Percentiles rank a stretch among this genome's conserved stretches.
phyloP scores from a whole-genome alignment of 108 stramenopile species.

The Skeletonema marinoi region DNA sequence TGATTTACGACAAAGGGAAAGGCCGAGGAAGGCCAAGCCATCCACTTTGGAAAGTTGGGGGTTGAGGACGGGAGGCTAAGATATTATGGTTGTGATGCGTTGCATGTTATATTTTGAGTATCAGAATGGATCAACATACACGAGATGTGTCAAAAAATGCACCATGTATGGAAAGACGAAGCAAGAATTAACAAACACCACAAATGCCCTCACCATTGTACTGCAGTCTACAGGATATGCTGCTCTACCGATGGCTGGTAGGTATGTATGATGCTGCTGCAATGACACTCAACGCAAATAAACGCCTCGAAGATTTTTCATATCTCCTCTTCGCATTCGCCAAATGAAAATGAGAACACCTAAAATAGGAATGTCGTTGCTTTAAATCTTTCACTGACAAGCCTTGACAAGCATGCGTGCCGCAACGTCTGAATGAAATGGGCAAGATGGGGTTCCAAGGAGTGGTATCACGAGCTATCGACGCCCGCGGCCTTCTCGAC shows the following conservation, averaged over 20 bases:
- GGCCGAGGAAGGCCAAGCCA: slow-evolving; percentile 87
- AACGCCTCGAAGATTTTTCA: too few relatives aligned
- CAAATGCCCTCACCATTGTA: too few relatives aligned
- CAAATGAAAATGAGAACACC: not conserved
- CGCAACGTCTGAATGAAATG: too few relatives aligned
- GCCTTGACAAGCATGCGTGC: too few relatives aligned
- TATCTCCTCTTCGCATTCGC: too few relatives aligned
- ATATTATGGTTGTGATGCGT: not conserved
- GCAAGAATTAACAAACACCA: too few relatives aligned
- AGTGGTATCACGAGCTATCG: not conserved
- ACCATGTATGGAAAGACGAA: not conserved
- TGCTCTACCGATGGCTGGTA: too few relatives aligned
- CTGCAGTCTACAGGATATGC: too few relatives aligned
- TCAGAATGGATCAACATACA: not conserved
- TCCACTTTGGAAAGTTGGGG: slow-evolving; percentile 77
- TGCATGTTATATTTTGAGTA: not conserved
- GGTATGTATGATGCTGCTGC: too few relatives aligned
- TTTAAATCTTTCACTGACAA: too few relatives aligned
- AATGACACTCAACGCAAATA: too few relatives aligned
- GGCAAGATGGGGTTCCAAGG: not conserved
- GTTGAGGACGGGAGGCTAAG: slow-evolving; percentile 83
- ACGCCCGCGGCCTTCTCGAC: not conserved
- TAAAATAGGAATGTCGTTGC: not conserved
- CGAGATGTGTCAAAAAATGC: not conserved
- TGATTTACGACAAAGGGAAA: slow-evolving; percentile 69